Evolutionary conservation across 345 rosid genomes (phyloP), one percentile per base, ranked within the genome.

Genomic region (Linum usitatissimum): DNA sequence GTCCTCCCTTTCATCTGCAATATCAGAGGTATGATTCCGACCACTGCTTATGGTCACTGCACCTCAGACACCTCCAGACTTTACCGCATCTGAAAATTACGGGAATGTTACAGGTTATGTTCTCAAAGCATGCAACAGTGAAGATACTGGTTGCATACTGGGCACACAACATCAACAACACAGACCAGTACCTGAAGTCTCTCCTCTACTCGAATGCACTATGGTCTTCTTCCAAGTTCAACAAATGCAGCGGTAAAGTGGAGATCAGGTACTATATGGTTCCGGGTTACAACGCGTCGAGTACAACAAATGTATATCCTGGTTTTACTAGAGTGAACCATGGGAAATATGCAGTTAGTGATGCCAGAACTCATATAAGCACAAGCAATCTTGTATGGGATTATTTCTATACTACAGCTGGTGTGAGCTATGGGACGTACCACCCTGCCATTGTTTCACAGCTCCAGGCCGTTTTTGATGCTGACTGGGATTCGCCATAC

Each of bases 301-400:
- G n/a, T 3, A 84, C 96, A 0, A 81, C 86, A 48, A 91, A 86
- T 68, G 45, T 55, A n/a, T 91, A 81, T 56, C 98, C 92, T 0
- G 87, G 70, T 14, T 83, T 40, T 70, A 77, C 90, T 4, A 79
- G 92, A 61, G 88, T 91, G 38, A 88, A 88, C 63, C 98, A 91
- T 30, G 88, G 95, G 55, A 88, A 88, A 63, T 85, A 88, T 21
- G 95, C 83, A 2, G 95, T 83, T 0, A 86, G 86, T 12, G 78
- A 86, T 30, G 69, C 74, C 3, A 76, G 88, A 68, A 95, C 90
- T 36, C 96, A 91, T 58, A 73, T 88, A n/a, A 82, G 96, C 39
- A 86, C 98, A 1, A 88, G 88, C 58, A 88, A 91, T 71, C 88
- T 88, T 3, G 73, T 88, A 1, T 86, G 96, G 96, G 97, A 91